Evolutionary conservation across 257 asterid genomes (phyloP).

Genomic region (Salvia miltiorrhiza): DNA sequence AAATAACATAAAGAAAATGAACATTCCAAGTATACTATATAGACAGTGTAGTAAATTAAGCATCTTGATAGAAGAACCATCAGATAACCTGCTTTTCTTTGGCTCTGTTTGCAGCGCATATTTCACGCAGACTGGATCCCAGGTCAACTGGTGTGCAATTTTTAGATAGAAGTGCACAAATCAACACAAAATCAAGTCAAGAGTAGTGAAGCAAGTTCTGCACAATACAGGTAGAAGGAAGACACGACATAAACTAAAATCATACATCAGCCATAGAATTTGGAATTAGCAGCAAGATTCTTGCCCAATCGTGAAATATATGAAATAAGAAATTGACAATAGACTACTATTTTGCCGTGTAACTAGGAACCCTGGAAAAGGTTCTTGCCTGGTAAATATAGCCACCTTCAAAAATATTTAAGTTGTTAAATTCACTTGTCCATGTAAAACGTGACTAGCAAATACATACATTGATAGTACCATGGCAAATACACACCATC

Average conservation of each 20-base stretch:
- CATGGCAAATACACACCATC: neutral
- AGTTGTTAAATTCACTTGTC: neutral
- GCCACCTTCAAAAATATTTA: neutral
- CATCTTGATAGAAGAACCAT: conserved; percentile 17
- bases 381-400: neutral
- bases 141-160: conserved; percentile 49
- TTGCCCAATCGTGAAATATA: neutral
- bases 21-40: neutral
- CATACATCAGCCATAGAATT: neutral
- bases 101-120: conserved; percentile 88
- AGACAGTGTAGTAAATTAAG: conserved; percentile 6
- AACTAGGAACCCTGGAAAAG: neutral
- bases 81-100: conserved; percentile 84
- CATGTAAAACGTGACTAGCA: neutral
- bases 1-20: conserved; percentile 18
- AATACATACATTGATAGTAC: neutral
- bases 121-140: conserved; percentile 81
- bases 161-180: conserved; percentile 14
- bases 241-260: neutral
- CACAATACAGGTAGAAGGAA: conserved; percentile 14
- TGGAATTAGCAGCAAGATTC: neutral
- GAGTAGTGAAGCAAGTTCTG: neutral
- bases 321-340: neutral
- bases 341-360: neutral
- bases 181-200: conserved; percentile 19